Conservation (phyloP, 176 grass and related monocot genomes). For the Luzula sylvatica region DNA sequence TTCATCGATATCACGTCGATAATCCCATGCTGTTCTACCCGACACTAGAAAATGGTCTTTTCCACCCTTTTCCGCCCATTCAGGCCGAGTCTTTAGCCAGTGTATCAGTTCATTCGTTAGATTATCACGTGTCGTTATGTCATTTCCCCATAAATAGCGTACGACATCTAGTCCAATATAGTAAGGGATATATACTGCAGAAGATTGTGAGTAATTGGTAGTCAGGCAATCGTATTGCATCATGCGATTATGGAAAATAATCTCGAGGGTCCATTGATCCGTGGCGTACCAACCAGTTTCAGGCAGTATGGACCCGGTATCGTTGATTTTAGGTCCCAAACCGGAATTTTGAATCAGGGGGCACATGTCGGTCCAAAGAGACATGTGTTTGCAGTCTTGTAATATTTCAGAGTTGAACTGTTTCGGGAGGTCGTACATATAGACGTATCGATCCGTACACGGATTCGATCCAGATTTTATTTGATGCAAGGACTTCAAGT, state of each 20-base stretch:
- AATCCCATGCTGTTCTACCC: slow-evolving; percentile 56
- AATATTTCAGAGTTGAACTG: slow-evolving; percentile 29
- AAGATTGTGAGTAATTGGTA: slow-evolving; percentile 13
- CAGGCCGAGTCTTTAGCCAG: slow-evolving; percentile 22
- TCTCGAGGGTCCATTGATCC: slow-evolving; percentile 27
- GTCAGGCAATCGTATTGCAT: slow-evolving; percentile 29
- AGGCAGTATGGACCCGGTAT: background rate
- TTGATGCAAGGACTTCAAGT: too few species aligned
- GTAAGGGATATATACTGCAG: slow-evolving; percentile 23
- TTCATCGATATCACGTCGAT: slow-evolving; percentile 29
- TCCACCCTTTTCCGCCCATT: slow-evolving; percentile 25
- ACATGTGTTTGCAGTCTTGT: slow-evolving; percentile 13
- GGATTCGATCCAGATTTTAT: too few species aligned
- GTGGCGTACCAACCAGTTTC: slow-evolving; percentile 24
- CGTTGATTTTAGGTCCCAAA: slow-evolving; percentile 14
- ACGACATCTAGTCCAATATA: slow-evolving; percentile 29
- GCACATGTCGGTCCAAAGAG: slow-evolving; percentile 29
- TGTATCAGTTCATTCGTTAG: slow-evolving; percentile 7
- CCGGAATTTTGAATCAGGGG: slow-evolving; percentile 15
- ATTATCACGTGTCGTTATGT: slow-evolving; percentile 10
- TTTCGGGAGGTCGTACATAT: slow-evolving; percentile 3
- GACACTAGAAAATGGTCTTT: slow-evolving; percentile 51
- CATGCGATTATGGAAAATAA: slow-evolving; percentile 33
- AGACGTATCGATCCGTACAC: too few species aligned
- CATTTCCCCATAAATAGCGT: slow-evolving; percentile 21